phyloP scores from a whole-genome alignment of 2,329 filamentous ascomycete species.

The Conoideocrella luteorostrata region DNA sequence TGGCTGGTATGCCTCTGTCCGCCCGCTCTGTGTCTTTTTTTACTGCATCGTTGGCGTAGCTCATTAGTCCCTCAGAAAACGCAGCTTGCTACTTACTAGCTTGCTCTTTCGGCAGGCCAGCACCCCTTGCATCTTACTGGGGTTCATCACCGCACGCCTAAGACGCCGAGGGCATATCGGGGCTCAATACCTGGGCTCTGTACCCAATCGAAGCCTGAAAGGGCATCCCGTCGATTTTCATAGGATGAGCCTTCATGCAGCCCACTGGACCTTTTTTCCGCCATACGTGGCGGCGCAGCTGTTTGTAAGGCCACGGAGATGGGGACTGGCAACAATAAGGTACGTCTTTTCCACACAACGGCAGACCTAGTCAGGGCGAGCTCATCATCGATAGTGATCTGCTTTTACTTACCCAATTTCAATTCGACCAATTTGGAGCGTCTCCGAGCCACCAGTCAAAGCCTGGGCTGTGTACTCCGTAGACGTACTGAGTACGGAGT shows the following conservation, averaged over 20 bases:
- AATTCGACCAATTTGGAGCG: slow-evolving; percentile 2
- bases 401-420: slow-evolving; percentile 1
- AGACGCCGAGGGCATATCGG: slow-evolving; percentile 3
- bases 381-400: not conserved
- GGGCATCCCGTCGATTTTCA: slow-evolving; percentile 18
- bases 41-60: too few relatives aligned
- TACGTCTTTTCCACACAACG: too few relatives aligned
- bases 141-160: not conserved
- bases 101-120: slow-evolving; percentile 1
- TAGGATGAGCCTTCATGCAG: slow-evolving; percentile 27
- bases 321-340: slow-evolving; percentile 8
- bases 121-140: not conserved
- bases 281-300: slow-evolving; percentile 39
- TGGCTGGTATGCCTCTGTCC: not conserved
- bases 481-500: not conserved
- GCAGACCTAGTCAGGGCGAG: slow-evolving; percentile 1
- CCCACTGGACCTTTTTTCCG: slow-evolving; percentile 22
- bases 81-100: not conserved
- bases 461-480: not conserved
- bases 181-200: slow-evolving; percentile 18
- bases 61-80: not conserved
- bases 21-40: too few relatives aligned
- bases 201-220: slow-evolving; percentile 29
- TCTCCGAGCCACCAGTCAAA: not conserved
- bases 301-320: slow-evolving; percentile 11